Evolutionary conservation across 2,329 filamentous ascomycete genomes (phyloP), one percentile per base, ranked within the genome.

Genomic region (Cladosporium sp.): DNA sequence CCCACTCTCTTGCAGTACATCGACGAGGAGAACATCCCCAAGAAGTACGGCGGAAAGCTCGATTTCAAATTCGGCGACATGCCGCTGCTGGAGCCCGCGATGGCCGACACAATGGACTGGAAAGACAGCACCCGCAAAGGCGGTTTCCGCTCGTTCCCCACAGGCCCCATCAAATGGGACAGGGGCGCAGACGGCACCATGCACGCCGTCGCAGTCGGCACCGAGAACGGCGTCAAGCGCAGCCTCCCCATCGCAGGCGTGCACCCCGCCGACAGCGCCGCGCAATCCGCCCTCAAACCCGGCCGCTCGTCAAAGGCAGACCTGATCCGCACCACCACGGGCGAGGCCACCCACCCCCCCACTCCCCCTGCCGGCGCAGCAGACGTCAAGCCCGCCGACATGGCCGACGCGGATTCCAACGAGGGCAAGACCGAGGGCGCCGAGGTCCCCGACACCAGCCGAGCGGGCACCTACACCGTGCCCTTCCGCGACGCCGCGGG

Each of bases 41-140:
- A 88, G 68, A 83, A 86, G 68, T 97, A 95, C 67, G 92, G 92
- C 55, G 92, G 92, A 42, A 80, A 89, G 58, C 79, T 96, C 8
- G 86, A 95, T 19, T 96, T 87, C 73, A 72, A 79, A 46, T 96
- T 87, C 73, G 89, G 89, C 51, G 81, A 88, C 56, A 75, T 85
- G 70, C 85, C 87, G 6, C 79, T 82, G 48, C 72, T 91, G n/a
- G 91, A 95, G 54, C 70, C 73, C 0, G 63, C 59, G 10, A 74
- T 77, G 35, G 66, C 69, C n/a, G 57, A 67, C 6, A 63, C 61
- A 9, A 60, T 77, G 33, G 63, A 69, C 31, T 77, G 75, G 74
- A 67, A 64, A 48, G 59, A 65, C 13, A 50, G 59, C 3, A 55
- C 58, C 37, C 52, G 63, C 19, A 60, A 58, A 22, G 55, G 61